Base-by-base conservation (phyloP, 805 yeast species). In the Metschnikowia baotianmanensis region DNA sequence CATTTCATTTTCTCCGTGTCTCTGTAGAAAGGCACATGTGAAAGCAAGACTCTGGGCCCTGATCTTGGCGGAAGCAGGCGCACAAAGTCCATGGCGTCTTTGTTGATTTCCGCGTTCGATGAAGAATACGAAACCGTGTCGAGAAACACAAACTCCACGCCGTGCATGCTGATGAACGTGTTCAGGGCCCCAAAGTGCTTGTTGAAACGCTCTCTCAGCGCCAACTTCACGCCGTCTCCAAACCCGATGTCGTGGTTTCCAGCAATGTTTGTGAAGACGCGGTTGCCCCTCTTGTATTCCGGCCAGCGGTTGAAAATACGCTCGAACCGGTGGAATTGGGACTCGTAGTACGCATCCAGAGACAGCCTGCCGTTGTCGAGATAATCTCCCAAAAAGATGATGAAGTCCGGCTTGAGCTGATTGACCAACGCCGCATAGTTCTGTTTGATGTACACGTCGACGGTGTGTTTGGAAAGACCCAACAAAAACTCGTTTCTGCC, bases 301-400 rank as follows among this genome's bases (percentile, higher is more conserved):
- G 52, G 50, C 50, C 50, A 50, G 18, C 40, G 44, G 26, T 42
- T 46, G 47, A 69, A 69, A 4, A 69, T 62, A 5, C 46, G 39
- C 23, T 59, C 55, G 49, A 69, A 69, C 28, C 75, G 58, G 19
- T 43, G 34, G 27, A 52, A 47, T 47, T 69, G 61, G 6, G 38
- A 34, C 6, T 46, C 34, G 43, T 56, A 69, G 52, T 69, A 69
- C 24, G 42, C 49, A 35, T 66, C 62, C 16, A 46, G 40, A 23
- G 64, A 46, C 34, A 58, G 61, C 21, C 75, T 52, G 9, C 71
- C 75, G 43, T 69, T 69, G 45, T 69, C 75, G 32, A 69, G 50
- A 36, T 62, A 66, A 45, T 69, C 75, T 8, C 75, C 75, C 43
- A 69, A 49, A 46, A 69, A 69, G 38, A 67, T 53, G 22, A 69